Conservation (phyloP, 768 basidiomycete genomes). For the Lentinula sp. region DNA sequence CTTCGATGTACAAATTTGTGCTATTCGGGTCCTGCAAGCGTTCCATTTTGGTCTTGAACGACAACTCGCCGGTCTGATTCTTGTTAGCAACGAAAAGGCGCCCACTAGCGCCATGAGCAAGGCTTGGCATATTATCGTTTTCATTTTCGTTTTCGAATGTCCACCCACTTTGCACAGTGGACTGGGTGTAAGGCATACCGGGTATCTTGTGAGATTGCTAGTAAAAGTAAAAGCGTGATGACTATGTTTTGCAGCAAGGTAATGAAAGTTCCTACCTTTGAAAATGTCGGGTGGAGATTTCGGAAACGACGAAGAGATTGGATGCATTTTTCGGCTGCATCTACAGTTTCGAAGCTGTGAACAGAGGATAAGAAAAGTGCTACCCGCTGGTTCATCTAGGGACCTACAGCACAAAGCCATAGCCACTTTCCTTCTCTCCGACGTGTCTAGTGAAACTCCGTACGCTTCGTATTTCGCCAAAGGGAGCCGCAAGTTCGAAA, state of each 20-base stretch:
- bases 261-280: constrained; percentile 48
- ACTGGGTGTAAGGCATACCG: constrained; percentile 57
- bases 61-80: constrained; percentile 8
- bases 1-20: constrained; percentile 81
- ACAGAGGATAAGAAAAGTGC: not conserved
- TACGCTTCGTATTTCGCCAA: constrained; percentile 70
- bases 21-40: constrained; percentile 57
- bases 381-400: not conserved
- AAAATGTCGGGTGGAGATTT: constrained; percentile 82
- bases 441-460: constrained; percentile 81
- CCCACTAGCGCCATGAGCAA: not conserved
- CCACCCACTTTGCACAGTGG: constrained; percentile 11
- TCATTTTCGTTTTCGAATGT: not conserved
- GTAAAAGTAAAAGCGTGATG: not conserved
- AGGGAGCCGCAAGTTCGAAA: constrained; percentile 64
- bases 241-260: not conserved
- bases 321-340: constrained; percentile 72
- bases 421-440: constrained; percentile 56
- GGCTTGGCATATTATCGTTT: not conserved
- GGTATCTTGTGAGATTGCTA: constrained; percentile 79
- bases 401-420: constrained; percentile 22
- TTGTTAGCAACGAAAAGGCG: not conserved
- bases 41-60: constrained; percentile 80
- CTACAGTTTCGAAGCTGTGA: constrained; percentile 57
- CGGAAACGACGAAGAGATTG: constrained; percentile 60